Evolutionary conservation across 805 yeast genomes (phyloP).

Genomic region (Kockiozyma suomiensis): DNA sequence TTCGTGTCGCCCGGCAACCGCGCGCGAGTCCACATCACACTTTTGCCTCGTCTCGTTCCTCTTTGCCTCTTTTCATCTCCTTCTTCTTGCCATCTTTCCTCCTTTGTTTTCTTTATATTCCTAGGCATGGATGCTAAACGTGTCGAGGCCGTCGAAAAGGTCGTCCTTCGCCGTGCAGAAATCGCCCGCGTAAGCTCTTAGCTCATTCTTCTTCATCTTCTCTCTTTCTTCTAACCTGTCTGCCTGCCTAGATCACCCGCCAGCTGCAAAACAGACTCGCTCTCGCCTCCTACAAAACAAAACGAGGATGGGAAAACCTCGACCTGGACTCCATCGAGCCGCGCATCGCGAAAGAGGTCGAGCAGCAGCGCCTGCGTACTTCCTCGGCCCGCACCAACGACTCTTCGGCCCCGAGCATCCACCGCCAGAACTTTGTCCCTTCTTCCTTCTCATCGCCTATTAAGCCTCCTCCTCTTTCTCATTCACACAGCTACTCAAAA

Average conservation of each 20-base stretch:
- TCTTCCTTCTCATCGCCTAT: conserved; percentile 9
- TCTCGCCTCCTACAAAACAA: conserved; percentile 47
- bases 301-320: conserved; percentile 46
- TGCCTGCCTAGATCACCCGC: conserved; percentile 42
- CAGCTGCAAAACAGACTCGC: conserved; percentile 48
- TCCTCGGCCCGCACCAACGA: background rate
- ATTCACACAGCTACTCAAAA: background rate
- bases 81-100: background rate
- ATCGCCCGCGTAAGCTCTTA: conserved; percentile 42
- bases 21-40: background rate
- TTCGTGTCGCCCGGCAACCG: background rate
- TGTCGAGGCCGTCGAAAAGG: conserved; percentile 37
- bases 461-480: background rate
- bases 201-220: background rate
- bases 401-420: background rate
- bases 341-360: conserved; percentile 34
- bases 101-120: conserved; percentile 22
- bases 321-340: conserved; percentile 45
- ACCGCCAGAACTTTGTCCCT: conserved; percentile 3
- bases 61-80: conserved; percentile 2
- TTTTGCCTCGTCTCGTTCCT: conserved; percentile 2
- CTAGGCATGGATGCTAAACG: conserved; percentile 33
- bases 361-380: conserved; percentile 8
- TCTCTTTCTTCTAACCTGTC: background rate
- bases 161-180: conserved; percentile 48